Conservation (phyloP, 768 basidiomycete genomes). For the Boletales sp. region DNA sequence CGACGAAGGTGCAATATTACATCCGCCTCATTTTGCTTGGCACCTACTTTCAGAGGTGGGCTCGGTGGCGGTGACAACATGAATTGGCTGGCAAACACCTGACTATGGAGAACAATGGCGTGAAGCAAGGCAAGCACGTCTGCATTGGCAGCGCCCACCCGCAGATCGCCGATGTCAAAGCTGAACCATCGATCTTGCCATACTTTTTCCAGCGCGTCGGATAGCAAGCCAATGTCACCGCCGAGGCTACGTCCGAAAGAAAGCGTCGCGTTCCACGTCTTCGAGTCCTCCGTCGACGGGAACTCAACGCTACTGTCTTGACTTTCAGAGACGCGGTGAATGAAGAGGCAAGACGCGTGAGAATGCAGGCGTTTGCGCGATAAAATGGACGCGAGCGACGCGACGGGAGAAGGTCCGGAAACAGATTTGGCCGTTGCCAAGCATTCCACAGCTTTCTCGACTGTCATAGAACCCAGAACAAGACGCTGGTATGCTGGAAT, state of each 20-base stretch:
- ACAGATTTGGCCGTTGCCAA: slow-evolving; percentile 24
- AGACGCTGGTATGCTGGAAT: slow-evolving; percentile 49
- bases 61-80: slow-evolving; percentile 61
- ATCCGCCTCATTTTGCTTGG: slow-evolving; percentile 23
- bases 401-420: slow-evolving; percentile 37
- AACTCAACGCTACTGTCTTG: slow-evolving; percentile 13
- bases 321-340: slow-evolving; percentile 37
- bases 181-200: slow-evolving; percentile 40
- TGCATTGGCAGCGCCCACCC: slow-evolving; percentile 33
- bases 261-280: slow-evolving; percentile 47
- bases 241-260: slow-evolving; percentile 63
- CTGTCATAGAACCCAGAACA: slow-evolving; percentile 47
- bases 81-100: slow-evolving; percentile 47
- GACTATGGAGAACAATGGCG: slow-evolving; percentile 59
- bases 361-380: slow-evolving; percentile 50
- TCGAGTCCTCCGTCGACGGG: slow-evolving; percentile 21
- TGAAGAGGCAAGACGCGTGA: slow-evolving; percentile 55
- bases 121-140: slow-evolving; percentile 53
- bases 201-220: slow-evolving; percentile 52
- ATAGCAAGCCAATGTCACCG: slow-evolving; percentile 52
- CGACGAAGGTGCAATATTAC: slow-evolving; percentile 46
- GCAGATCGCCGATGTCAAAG: slow-evolving; percentile 29
- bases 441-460: slow-evolving; percentile 51
- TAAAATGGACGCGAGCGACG: slow-evolving; percentile 46
- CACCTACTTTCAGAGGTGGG: slow-evolving; percentile 33